Base-by-base conservation (phyloP, 1,139 yeast species). In the Debaryomycetaceae sp. region DNA sequence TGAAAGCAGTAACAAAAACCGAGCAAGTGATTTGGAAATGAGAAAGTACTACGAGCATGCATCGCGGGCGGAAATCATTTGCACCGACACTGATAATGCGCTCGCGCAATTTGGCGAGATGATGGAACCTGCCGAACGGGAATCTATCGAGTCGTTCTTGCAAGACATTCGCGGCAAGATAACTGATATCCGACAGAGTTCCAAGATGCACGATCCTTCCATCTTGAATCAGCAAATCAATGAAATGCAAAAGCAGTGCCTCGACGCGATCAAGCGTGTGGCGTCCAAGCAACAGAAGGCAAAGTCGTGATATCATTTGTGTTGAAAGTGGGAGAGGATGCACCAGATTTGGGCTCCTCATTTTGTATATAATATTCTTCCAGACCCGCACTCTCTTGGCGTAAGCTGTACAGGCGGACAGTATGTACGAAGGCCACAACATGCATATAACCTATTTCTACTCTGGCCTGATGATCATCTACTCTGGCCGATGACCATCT, bases 31-130 rank as follows among this genome's bases (percentile, higher is more conserved):
- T 43, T 62, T 57, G 25, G 60, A 57, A 28, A 46, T 52, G 33
- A 53, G 59, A 30, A 58, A 54, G 32, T 57, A 55, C 32, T 54
- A 59, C 26, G 70, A 66, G 31, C 65, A 66, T 45, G 72, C 73
- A 4, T 59, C 66, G 4, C 45, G 76, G 35, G 73, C 75, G 3
- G 79, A 72, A 32, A 63, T 73, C 12, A 59, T 73, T 36, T 60
- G 76, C 27, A 58, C 68, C 5, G 80, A 73, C 37, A 68, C 77
- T 0, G 77, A 70, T 27, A 61, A 59, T 38, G 71, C 73, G 0
- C 47, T 73, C 20, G 39, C 46, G 3, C 68, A 61, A 37, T 71
- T 64, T 43, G 70, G 70, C 2, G 40, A 46, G 15, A 30, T 58
- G 40, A 51, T 58, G 69, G 53, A 53, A 2, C 54, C 52, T 4